Conservation (phyloP, 148 eudicot genomes). For the Arbutus unedo region DNA sequence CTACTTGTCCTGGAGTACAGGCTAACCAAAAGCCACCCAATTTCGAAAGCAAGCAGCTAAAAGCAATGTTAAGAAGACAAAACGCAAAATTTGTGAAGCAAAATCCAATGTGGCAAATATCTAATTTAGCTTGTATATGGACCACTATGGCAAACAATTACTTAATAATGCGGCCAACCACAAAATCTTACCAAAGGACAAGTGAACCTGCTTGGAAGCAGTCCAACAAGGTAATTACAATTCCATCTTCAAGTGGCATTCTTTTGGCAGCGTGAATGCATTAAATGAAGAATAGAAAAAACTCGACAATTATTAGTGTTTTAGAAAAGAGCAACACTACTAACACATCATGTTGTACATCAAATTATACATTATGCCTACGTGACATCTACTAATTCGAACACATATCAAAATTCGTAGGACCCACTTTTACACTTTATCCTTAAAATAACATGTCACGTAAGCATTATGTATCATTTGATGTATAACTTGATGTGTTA, state of each 20-base stretch:
- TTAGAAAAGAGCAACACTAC: no score
- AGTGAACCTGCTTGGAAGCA: background rate
- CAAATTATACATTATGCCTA: no score
- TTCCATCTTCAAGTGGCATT: slow-evolving; percentile 4
- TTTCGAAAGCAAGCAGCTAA: background rate
- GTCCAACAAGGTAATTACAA: background rate
- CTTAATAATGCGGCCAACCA: background rate
- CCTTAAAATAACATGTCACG: no score
- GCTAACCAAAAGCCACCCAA: background rate
- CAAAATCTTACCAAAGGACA: background rate
- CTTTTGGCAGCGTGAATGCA: background rate
- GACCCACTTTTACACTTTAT: no score
- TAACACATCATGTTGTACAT: no score
- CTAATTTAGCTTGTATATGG: background rate
- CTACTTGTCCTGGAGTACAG: no score
- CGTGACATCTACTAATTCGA: no score
- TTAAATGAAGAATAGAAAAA: background rate
- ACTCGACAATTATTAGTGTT: background rate
- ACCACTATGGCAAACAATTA: background rate
- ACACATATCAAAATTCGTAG: no score
- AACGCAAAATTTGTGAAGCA: background rate
- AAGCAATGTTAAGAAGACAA: background rate
- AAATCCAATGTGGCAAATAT: background rate
- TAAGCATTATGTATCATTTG: no score
- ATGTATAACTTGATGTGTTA: no score